Evolutionary conservation across 106 monocot genomes (phyloP).

Genomic region (Phalaenopsis aphrodite): DNA sequence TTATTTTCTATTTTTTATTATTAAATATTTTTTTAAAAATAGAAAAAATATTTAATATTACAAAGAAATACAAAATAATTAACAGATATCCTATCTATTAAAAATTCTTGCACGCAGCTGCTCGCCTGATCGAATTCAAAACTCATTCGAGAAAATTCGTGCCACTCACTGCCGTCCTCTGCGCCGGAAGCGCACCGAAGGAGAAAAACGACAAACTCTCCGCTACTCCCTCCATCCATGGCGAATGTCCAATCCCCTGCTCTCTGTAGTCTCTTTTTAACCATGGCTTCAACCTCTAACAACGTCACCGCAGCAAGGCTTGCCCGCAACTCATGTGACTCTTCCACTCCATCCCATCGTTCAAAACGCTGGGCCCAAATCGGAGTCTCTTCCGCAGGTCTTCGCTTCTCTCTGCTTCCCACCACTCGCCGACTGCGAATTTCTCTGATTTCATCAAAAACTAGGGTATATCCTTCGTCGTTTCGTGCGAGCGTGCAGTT

Average conservation of each 20-base stretch:
- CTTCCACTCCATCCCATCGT: conserved; percentile 11
- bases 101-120: no score
- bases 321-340: neutral
- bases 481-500: conserved; percentile 43
- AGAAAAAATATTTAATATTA: no score
- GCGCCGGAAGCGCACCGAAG: neutral
- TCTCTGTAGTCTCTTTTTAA: neutral
- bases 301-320: conserved; percentile 12
- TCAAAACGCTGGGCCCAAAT: conserved; percentile 10
- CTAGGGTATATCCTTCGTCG: conserved; percentile 7
- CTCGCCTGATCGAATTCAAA: no score
- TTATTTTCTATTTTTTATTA: no score
- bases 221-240: neutral
- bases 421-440: conserved; percentile 11
- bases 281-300: conserved; percentile 38
- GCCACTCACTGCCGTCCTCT: neutral
- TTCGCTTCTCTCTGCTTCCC: neutral
- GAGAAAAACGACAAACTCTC: neutral
- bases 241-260: neutral
- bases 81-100: no score
- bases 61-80: no score
- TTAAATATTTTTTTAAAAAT: no score
- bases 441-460: conserved; percentile 5
- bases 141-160: neutral
- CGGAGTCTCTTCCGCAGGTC: neutral